Conservation (phyloP, 192 early-diverging fungal genomes). For the Backusella macrospora region DNA sequence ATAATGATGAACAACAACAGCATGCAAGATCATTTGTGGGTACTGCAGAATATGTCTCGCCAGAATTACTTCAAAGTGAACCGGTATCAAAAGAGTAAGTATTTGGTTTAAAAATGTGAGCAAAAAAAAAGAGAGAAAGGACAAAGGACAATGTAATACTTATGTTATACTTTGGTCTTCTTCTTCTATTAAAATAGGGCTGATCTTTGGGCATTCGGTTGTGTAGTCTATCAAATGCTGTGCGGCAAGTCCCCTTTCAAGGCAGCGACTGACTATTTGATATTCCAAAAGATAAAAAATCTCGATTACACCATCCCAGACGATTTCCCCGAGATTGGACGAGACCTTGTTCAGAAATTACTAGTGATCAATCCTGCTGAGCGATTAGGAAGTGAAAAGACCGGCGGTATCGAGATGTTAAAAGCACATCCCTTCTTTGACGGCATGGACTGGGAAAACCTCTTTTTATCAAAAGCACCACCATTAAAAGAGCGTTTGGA, state of each 20-base stretch:
- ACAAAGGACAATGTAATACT: neutral
- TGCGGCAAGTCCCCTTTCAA: conserved; percentile 93
- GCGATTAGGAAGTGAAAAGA: conserved; percentile 62
- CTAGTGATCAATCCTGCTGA: conserved; percentile 65
- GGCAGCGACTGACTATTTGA: conserved; percentile 93
- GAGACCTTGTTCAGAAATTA: conserved; percentile 78
- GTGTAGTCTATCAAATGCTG: conserved; percentile 92
- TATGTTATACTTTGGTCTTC: neutral
- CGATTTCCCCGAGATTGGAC: conserved; percentile 66
- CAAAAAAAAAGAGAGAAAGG: neutral
- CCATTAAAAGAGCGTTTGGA: conserved; percentile 10
- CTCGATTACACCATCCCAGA: conserved; percentile 86
- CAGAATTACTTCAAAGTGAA: conserved; percentile 91
- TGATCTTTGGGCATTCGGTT: conserved; percentile 84
- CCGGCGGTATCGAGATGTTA: conserved; percentile 59
- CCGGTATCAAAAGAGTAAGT: conserved; percentile 71
- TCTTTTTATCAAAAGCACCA: conserved; percentile 56
- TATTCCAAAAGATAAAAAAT: conserved; percentile 92
- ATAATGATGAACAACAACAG: neutral
- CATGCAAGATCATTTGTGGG: conserved; percentile 92
- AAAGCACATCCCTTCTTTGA: conserved; percentile 82
- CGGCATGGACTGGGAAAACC: conserved; percentile 71
- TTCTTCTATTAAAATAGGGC: conserved; percentile 46
- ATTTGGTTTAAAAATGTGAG: neutral
- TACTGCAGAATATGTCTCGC: conserved; percentile 98